Conservation (phyloP, 2,329 filamentous ascomycete genomes). For the Fusarium ambrosium region DNA sequence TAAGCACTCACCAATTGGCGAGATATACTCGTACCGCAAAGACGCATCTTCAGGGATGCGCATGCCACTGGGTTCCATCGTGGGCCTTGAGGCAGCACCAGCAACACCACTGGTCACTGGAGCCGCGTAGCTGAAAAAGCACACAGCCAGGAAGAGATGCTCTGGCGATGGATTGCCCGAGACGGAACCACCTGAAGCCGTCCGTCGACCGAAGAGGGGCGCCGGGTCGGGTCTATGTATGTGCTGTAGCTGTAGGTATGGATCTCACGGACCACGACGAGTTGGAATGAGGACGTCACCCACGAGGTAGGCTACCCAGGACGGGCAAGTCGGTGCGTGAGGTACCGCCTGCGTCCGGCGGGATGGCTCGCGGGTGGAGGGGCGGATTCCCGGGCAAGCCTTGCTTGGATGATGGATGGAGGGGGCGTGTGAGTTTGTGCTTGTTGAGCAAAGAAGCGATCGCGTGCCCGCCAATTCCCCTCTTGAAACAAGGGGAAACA, state of each 20-base stretch:
- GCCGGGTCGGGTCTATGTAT: constrained; percentile 15
- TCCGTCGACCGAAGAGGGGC: constrained; percentile 30
- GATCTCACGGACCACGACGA: constrained; percentile 25
- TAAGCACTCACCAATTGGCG: constrained; percentile 67
- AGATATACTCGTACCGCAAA: constrained; percentile 61
- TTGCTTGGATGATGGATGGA: constrained; percentile 31
- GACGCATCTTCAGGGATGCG: constrained; percentile 62
- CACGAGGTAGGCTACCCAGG: constrained; percentile 41
- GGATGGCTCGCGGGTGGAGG: constrained; percentile 38
- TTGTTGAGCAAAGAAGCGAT: constrained; percentile 38
- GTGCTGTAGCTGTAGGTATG: background rate
- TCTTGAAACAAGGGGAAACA: constrained; percentile 18
- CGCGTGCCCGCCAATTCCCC: constrained; percentile 42
- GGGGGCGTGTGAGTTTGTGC: constrained; percentile 41
- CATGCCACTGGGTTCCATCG: constrained; percentile 58
- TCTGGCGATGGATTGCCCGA: constrained; percentile 31
- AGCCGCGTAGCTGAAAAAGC: constrained; percentile 36
- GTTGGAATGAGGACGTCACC: constrained; percentile 21
- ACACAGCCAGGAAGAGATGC: constrained; percentile 21
- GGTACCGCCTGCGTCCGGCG: constrained; percentile 22
- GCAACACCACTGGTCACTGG: constrained; percentile 37
- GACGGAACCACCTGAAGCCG: constrained; percentile 24
- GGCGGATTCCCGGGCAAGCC: constrained; percentile 37
- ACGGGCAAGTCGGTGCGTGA: constrained; percentile 48
- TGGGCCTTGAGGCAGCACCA: constrained; percentile 33